A percentile compares a stretch with the other conserved stretches of the same genome.
Conservation (phyloP, 129 eudicot genomes). For the Rutidosis leptorrhynchoides region DNA sequence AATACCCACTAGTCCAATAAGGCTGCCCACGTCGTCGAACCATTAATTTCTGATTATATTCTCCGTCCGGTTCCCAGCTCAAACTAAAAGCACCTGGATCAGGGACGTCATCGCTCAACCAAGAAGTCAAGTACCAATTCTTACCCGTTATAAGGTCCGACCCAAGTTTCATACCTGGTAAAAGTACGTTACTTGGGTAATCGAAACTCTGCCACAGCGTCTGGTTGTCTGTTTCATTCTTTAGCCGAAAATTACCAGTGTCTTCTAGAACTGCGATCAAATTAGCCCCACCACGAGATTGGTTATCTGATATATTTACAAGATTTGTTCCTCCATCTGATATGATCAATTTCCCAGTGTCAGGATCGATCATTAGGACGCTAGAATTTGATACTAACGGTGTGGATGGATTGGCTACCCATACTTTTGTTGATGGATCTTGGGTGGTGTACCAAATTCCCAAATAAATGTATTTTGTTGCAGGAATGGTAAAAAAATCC, state of each 20-base stretch:
- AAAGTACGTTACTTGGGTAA: too few species aligned
- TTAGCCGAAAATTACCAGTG: conserved; percentile 28
- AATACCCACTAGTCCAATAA: conserved; percentile 23
- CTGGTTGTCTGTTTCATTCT: conserved; percentile 10
- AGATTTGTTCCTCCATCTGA: background rate
- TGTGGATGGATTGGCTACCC: conserved; percentile 35
- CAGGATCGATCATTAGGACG: conserved; percentile 8
- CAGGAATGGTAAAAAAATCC: background rate
- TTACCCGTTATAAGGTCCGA: background rate
- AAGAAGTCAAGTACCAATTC: conserved; percentile 27
- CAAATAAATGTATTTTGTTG: background rate
- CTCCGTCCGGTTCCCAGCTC: conserved; percentile 20
- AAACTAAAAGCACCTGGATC: conserved; percentile 20
- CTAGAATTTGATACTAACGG: conserved; percentile 22
- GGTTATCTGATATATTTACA: conserved; percentile 12
- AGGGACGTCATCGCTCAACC: conserved; percentile 11
- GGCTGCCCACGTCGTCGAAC: conserved; percentile 10
- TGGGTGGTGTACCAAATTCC: conserved; percentile 35
- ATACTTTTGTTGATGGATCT: background rate
- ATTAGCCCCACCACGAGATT: background rate
- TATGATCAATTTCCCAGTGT: conserved; percentile 25
- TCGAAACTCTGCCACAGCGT: conserved; percentile 33
- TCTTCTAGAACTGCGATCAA: conserved; percentile 16
- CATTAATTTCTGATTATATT: background rate
- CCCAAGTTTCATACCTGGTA: too few species aligned